Base-by-base conservation (phyloP, 441 rosid species). In the Croton laevigatus region DNA sequence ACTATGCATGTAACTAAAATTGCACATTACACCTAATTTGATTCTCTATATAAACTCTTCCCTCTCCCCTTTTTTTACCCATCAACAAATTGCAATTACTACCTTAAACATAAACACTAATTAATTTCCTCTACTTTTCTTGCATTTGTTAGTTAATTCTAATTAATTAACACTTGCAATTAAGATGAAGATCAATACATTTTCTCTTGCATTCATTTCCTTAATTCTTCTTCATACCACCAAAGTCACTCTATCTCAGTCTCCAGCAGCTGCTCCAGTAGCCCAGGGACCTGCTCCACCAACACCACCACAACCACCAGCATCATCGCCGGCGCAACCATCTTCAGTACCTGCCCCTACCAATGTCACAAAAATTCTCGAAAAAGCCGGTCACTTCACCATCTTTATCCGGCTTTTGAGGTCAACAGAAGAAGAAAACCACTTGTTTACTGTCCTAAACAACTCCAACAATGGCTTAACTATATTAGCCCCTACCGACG, bases 391-490 rank as follows among this genome's bases (percentile, higher is more conserved):
- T 17, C 91, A 88, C 11, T 94, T 86, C 81, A 74, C 85, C 0
- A 42, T 83, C 74, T 79, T 94, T 32, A 82, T 91, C 72, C 82
- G 91, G 46, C 88, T 91, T 0, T 34, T 94, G 71, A 86, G 80
- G 78, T 77, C 86, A 17, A 91, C 97, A 32, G 77, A 79, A 8
- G 94, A 85, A 0, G 86, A 83, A 86, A 83, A 59, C 76, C 89
- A 65, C 71, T 73, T 62, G 73, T 83, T 53, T 87, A 89, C 90
- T 57, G 92, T 87, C 75, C 97, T 94, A 62, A 89, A 91, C 75
- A 85, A 88, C 72, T 68, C 93, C 19, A 89, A 88, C 85, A 88
- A 88, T n/a, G 97, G 91, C 5, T 75, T 88, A 20, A 94, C 98
- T n/a, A 76, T 94, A 45, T 94, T 91, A 34, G 97, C 97, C 0